Evolutionary conservation across 257 asterid species (phyloP), one percentile per base, ranked within the genome.

Genomic region (Linaria vulgaris): DNA sequence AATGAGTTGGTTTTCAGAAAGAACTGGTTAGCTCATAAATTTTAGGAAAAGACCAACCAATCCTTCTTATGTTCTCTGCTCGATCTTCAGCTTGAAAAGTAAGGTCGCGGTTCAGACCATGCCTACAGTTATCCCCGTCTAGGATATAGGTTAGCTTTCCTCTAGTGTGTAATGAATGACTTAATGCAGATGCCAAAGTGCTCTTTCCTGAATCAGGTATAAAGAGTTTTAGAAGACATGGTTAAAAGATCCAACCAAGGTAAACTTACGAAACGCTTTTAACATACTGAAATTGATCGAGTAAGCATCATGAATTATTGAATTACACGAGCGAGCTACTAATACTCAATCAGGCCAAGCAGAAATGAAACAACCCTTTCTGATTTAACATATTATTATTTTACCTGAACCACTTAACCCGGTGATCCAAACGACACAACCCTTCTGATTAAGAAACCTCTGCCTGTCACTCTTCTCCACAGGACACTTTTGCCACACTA

Each of bases 41-140:
- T 14, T 11, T 41, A 5, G 44, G 9, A 9, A 34, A 13, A 19
- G 17, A 15, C 88, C 48, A 59, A 94, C 97, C 97, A 45, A 90
- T 90, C 76, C 97, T 82, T 65, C 99, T 81, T 50, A 94, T 90
- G 73, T 90, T 94, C 85, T 94, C 99, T 57, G 85, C 84, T 69
- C 99, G 86, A 73, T 94, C 99, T 75, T 90, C 95, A 68, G 96
- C 84, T 78, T 76, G 81, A 69, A 94, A 94, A 74, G 91, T 81
- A 58, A 94, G 95, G 72, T 94, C 95, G 13, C 84, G 68, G 75
- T 86, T 90, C 66, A 94, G 82, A 68, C 99, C 99, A 71, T 94
- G 97, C 56, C 99, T 88, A 72, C 95, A 94, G 69, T 94, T 94
- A 72, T 94, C 99, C 68, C 99, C 99, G 77, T 94, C 99, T 68